Conservation (phyloP, 2,329 filamentous ascomycete genomes). For the Sclerotinia glacialis region DNA sequence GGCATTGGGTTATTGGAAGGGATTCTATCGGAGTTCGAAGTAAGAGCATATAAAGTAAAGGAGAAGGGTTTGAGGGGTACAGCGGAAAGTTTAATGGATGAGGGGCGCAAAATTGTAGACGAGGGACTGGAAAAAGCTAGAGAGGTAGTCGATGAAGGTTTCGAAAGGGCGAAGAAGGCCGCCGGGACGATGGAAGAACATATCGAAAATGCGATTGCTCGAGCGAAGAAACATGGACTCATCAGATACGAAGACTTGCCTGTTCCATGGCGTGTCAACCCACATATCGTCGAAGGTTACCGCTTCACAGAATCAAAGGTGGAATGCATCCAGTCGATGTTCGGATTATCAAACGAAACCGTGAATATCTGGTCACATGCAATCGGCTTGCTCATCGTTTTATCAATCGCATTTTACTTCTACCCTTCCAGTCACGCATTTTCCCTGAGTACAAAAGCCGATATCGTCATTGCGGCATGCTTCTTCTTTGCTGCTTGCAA, state of each 20-base stretch:
- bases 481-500: conserved; percentile 97
- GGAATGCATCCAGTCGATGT: conserved; percentile 81
- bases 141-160: conserved; percentile 74
- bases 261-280: conserved; percentile 89
- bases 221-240: conserved; percentile 75
- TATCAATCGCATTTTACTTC: conserved; percentile 90
- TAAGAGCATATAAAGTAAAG: conserved; percentile 73
- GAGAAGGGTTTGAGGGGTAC: conserved; percentile 73
- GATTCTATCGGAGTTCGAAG: conserved; percentile 83
- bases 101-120: conserved; percentile 77
- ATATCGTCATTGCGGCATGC: conserved; percentile 84
- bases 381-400: conserved; percentile 81
- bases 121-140: conserved; percentile 71
- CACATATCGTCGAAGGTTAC: conserved; percentile 87
- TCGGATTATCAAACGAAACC: conserved; percentile 84
- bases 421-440: conserved; percentile 90
- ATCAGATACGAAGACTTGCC: conserved; percentile 89
- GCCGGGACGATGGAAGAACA: conserved; percentile 80
- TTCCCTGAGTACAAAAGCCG: conserved; percentile 77
- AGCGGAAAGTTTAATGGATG: conserved; percentile 70
- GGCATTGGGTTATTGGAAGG: conserved; percentile 82
- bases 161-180: conserved; percentile 78
- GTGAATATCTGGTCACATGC: conserved; percentile 98
- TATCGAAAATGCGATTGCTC: conserved; percentile 72
- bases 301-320: conserved; percentile 90